phyloP scores from a whole-genome alignment of 768 basidiomycete species.

The Trametes gibbosa region DNA sequence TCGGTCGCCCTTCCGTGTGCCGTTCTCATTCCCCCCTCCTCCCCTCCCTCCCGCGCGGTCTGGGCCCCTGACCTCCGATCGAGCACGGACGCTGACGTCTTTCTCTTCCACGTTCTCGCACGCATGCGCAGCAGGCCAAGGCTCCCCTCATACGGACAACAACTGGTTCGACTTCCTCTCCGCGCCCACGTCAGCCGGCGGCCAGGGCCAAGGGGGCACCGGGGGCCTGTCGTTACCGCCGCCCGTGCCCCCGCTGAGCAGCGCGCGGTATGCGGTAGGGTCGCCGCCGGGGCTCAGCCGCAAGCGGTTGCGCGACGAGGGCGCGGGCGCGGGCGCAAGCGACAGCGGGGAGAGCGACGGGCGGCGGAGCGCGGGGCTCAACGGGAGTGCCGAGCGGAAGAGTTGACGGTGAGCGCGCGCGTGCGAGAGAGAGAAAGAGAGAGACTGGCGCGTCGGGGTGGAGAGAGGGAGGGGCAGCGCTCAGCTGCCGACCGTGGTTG shows the following conservation, averaged over 20 bases:
- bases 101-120: background rate
- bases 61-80: background rate
- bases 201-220: background rate
- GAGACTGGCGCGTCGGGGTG: background rate
- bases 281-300: slow-evolving; percentile 15
- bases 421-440: background rate
- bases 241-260: slow-evolving; percentile 16
- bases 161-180: slow-evolving; percentile 25
- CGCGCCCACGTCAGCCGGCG: background rate
- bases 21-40: background rate
- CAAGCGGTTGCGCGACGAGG: slow-evolving; percentile 22
- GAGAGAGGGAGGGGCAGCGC: background rate
- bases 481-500: background rate
- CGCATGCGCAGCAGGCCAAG: slow-evolving; percentile 5
- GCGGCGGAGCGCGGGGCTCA: background rate
- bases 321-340: slow-evolving; percentile 6
- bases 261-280: slow-evolving; percentile 15
- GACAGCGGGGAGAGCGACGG: slow-evolving; percentile 1
- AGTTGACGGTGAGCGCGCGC: background rate
- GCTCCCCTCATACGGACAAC: slow-evolving; percentile 1
- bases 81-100: background rate
- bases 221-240: slow-evolving; percentile 10
- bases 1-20: background rate
- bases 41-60: background rate
- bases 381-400: slow-evolving; percentile 1